These are phyloP conservation scores for Naganishia cerealis DNA, from an alignment of 1,284 basidiomycete genomes.

Conservation along the genomic window DNA sequence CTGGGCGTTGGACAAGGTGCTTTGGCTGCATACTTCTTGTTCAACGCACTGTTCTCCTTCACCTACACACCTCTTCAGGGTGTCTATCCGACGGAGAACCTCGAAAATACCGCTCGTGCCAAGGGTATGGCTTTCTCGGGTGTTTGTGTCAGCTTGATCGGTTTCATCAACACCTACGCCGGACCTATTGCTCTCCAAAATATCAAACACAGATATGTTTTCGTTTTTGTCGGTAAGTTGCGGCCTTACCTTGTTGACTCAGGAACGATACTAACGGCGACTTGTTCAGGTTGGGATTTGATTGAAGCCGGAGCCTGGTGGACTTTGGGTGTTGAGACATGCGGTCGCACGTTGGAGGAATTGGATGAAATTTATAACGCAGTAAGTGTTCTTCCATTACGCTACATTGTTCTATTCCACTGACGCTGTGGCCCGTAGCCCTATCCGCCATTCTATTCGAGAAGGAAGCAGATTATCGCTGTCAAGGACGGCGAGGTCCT, in stretches of 20 bases:
- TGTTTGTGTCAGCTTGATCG: conserved; percentile 58
- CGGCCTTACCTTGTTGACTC: background rate
- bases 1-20: conserved; percentile 47
- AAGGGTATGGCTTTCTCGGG: conserved; percentile 60
- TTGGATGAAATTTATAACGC: conserved; percentile 50
- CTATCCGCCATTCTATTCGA: conserved; percentile 31
- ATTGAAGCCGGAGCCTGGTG: conserved; percentile 51
- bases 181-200: conserved; percentile 47
- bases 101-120: conserved; percentile 62
- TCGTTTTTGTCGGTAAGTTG: conserved; percentile 30
- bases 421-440: background rate
- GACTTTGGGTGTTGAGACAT: conserved; percentile 52
- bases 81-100: conserved; percentile 61
- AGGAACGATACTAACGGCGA: conserved; percentile 39
- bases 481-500: conserved; percentile 15
- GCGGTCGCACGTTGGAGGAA: conserved; percentile 38
- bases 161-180: conserved; percentile 58
- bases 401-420: background rate
- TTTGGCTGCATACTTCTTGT: conserved; percentile 55
- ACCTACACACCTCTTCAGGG: conserved; percentile 56
- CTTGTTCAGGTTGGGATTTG: conserved; percentile 43
- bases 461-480: conserved; percentile 29
- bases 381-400: background rate
- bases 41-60: conserved; percentile 54
- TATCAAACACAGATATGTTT: conserved; percentile 49